Evolutionary conservation across 2,329 filamentous ascomycete genomes (phyloP), one percentile per base, ranked within the genome.

Genomic region (Xylogone sp.): DNA sequence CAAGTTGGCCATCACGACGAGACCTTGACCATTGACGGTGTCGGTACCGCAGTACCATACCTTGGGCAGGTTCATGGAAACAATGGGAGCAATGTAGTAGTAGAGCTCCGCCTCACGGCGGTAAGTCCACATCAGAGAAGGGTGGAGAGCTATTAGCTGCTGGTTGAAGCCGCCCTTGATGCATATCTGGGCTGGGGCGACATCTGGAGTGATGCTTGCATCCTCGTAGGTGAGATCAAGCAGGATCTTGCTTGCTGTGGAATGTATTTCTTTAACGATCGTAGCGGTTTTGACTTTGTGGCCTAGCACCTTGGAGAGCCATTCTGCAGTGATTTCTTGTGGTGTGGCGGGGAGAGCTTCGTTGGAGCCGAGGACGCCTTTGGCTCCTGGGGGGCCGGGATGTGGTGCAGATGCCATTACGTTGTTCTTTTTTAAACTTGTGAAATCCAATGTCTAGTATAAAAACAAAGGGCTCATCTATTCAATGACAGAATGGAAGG

Each of bases 121-220:
- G 46, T 55, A 54, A 42, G 53, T 48, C 18, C 48, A 48, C 19
- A 49, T 42, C 1, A 51, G 27, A 27, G 31, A 6, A 3, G 42
- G 44, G 42, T 47, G 47, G 7, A 53, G 42, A 6, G 24, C 43
- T 42, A 51, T 22, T 19, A 51, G 21, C 21, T 34, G 21, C 2
- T 53, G 47, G 31, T 58, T 53, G 48, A 60, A 60, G 24, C 55
- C 56, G 9, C 58, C 58, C 43, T 60, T 60, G 45, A 60, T 34
- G 47, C 58, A 60, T 10, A 60, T 46, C 21, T 21, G 43, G 27
- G 12, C 24, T 29, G 44, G 58, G 47, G 21, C 27, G 27, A 24
- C 20, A 18, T 31, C 16, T 31, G 7, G 8, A 13, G 8, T 39
- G n/a, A 7, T 10, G 24, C 24, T 16, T 16, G 5, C 34, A 16